Percentiles rank a stretch among this genome's conserved stretches.
phyloP scores from a whole-genome alignment of 176 grass and related monocot species.

The Musa acuminata region DNA sequence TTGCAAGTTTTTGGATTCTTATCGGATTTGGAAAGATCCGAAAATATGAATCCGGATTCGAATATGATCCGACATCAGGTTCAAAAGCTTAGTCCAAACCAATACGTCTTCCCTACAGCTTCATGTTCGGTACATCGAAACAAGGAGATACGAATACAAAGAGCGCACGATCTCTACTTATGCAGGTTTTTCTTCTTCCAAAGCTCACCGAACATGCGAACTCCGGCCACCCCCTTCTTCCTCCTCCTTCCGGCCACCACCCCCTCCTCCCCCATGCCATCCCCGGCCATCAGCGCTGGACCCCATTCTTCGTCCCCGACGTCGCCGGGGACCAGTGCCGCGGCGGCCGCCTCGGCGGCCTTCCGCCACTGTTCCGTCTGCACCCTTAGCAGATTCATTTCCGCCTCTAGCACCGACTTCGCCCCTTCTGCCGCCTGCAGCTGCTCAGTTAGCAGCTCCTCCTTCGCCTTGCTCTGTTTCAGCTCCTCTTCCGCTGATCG shows the following conservation, averaged over 20 bases:
- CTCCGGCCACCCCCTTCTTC: background rate
- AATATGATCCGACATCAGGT: no score
- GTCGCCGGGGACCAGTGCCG: background rate
- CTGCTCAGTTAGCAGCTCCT: constrained; percentile 30
- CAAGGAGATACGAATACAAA: no score
- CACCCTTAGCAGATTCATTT: constrained; percentile 7
- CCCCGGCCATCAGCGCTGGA: background rate
- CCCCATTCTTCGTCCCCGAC: background rate
- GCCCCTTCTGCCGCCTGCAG: constrained; percentile 10
- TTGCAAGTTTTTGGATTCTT: no score
- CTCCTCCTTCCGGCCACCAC: background rate
- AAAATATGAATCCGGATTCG: no score
- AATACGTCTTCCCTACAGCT: no score
- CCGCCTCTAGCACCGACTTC: background rate
- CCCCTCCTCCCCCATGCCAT: background rate
- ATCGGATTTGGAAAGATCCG: no score
- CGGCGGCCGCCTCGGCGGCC: constrained; percentile 12
- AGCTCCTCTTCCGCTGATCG: constrained; percentile 3
- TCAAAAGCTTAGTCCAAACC: no score
- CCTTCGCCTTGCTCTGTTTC: constrained; percentile 25
- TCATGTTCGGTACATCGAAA: no score
- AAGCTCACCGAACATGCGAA: background rate
- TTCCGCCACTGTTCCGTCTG: constrained; percentile 14
- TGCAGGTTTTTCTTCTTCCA: constrained; percentile 1
- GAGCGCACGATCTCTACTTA: background rate